Base-by-base conservation (phyloP, 108 stramenopile genomes). In the Cyclotella kingstonii region DNA sequence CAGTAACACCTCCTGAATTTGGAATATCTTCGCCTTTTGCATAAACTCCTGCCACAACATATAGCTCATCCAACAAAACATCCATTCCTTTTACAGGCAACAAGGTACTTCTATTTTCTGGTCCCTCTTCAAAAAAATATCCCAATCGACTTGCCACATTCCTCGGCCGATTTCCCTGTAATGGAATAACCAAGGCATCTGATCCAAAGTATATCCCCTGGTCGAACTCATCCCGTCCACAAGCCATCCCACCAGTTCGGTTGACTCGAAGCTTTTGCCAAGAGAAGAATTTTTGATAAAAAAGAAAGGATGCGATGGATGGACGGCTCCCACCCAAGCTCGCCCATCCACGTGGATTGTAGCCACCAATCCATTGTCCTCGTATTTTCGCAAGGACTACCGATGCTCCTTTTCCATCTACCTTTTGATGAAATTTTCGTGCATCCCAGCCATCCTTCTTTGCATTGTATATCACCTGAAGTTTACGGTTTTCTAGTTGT, bases 211-310 rank as follows among this genome's bases (percentile, higher is more conserved):
- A 75, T 29, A 87, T 84, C 14, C 86, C 86, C 54, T 66, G 64
- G 29, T 75, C 56, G 18, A 64, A 70, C 46, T 81, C 79, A 64
- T 87, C 86, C 4, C 68, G 77, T 10, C 75, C 83, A 60, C 86
- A 87, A 0, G 86, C 83, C 71, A 84, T 67, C 39, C 86, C 82
- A 18, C 86, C 86, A n/a, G 81, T 80, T 5, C 86, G 83, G n/a
- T 63, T 68, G 8, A 80, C 80, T 25, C 69, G 70, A 8, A 82
- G 38, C 45, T 87, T 87, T 67, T 82, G 84, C 60, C 70, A 61
- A 14, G 48, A 39, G 38, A 45, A 43, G 15, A 11, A 12, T 15
- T 51, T 71, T 36, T 69, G 31, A 63, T 86, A 83, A 56, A 84
- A 87, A 11, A 84, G 33, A 63, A 87, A 87, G 25, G 81, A 66